These are phyloP conservation scores for Prunus yedoensis DNA, from an alignment of 331 rosid species.

Conservation along the genomic window DNA sequence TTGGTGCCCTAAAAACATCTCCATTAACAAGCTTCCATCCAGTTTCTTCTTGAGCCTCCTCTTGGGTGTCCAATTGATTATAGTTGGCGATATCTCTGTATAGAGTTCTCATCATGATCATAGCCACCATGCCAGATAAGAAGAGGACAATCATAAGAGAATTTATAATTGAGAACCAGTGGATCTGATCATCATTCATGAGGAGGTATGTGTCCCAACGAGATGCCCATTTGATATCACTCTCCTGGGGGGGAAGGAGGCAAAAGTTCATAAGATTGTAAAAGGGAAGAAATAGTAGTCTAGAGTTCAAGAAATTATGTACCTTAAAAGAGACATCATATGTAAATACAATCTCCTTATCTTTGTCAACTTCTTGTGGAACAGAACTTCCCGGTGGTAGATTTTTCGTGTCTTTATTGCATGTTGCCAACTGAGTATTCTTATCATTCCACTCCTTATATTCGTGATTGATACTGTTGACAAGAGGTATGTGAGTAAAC, in stretches of 20 bases:
- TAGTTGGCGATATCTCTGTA: slow-evolving; percentile 97
- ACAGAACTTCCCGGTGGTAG: slow-evolving; percentile 80
- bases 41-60: slow-evolving; percentile 99
- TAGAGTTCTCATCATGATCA: slow-evolving; percentile 99
- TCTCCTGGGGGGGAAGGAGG: slow-evolving; percentile 49
- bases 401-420: slow-evolving; percentile 89
- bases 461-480: slow-evolving; percentile 82
- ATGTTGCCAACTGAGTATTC: slow-evolving; percentile 83
- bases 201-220: slow-evolving; percentile 99
- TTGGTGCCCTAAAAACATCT: slow-evolving; percentile 88
- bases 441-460: slow-evolving; percentile 93
- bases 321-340: slow-evolving; percentile 97
- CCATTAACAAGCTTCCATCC: slow-evolving; percentile 99
- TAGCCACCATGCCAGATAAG: slow-evolving; percentile 99
- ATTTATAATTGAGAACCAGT: slow-evolving; percentile 98
- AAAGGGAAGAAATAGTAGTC: slow-evolving; percentile 6
- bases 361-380: slow-evolving; percentile 86
- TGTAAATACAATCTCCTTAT: slow-evolving; percentile 82
- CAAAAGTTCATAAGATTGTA: slow-evolving; percentile 23
- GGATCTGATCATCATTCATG: slow-evolving; percentile 99
- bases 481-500: slow-evolving; percentile 22
- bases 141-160: slow-evolving; percentile 99
- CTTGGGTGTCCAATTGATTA: slow-evolving; percentile 97
- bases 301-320: slow-evolving; percentile 14
- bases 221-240: slow-evolving; percentile 98